These are phyloP conservation scores for Penicillium italicum DNA, from an alignment of 2,329 filamentous ascomycete species.

Conservation along the genomic window DNA sequence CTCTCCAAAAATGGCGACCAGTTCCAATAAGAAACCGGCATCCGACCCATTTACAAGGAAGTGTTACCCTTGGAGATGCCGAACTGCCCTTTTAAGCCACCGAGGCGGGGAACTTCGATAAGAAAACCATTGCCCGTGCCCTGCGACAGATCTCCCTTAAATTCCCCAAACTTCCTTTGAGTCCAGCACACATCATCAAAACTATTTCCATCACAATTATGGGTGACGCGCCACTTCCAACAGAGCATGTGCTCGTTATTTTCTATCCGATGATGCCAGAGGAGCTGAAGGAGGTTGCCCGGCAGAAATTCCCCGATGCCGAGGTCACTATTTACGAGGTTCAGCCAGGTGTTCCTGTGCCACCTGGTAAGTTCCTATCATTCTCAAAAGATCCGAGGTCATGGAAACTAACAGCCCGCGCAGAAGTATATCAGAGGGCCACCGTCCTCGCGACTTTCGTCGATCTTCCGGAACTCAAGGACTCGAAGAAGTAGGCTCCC, in stretches of 20 bases:
- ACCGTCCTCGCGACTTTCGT: conserved; percentile 27
- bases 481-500: conserved; percentile 25
- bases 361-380: conserved; percentile 19
- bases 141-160: not conserved
- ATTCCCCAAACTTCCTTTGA: not conserved
- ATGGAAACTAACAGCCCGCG: not conserved
- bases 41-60: not conserved
- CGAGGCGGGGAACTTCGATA: conserved; percentile 2
- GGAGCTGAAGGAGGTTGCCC: conserved; percentile 15
- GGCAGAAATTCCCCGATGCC: conserved; percentile 22
- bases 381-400: too few species aligned
- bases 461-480: conserved; percentile 27
- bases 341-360: conserved; percentile 14
- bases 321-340: conserved; percentile 19
- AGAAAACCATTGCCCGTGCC: not conserved
- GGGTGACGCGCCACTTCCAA: conserved; percentile 19
- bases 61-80: not conserved
- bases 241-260: conserved; percentile 25
- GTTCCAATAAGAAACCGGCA: not conserved
- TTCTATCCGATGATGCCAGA: conserved; percentile 17
- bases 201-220: conserved; percentile 9
- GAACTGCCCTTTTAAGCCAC: not conserved
- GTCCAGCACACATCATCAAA: not conserved
- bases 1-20: not conserved
- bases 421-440: conserved; percentile 25